Base-by-base conservation (phyloP, 345 rosid species). In the Arabis alpina region DNA sequence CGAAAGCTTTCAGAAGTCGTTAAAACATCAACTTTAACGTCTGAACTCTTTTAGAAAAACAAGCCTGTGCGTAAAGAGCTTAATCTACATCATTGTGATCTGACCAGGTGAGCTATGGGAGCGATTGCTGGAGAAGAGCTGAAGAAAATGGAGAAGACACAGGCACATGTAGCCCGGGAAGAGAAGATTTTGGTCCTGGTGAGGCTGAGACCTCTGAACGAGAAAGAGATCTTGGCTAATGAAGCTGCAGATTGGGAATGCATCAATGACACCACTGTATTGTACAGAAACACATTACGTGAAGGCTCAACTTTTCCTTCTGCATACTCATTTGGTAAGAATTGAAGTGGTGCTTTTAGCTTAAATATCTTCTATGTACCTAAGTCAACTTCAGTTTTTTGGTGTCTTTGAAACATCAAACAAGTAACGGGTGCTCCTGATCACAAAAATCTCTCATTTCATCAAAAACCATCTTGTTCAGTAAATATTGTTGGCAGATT, bases 231-330 rank as follows among this genome's bases (percentile, higher is more conserved):
- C 71, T 59, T 61, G 28, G 88, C 80, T 47, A 81, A 74, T 76
- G 99, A 94, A 84, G 86, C 77, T 61, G 88, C 92, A 0, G 99
- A 94, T 58, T 94, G 99, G 99, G 99, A 94, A 75, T 94, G 99
- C 83, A 86, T 94, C 85, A 94, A 85, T 61, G 87, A 87, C 43
- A 82, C 86, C 48, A 83, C 98, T 19, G 80, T 91, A 63, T 80
- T 94, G 74, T 94, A 94, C 68, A 83, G 97, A 66, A 94, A 94
- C 81, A 89, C 90, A 30, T 89, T 94, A 61, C 87, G 98, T 48
- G 99, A 94, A 81, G 98, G 98, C 54, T 94, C 92, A 27, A 84
- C 94, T 5, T 94, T 87, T 80, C 99, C 99, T 3, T 89, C 92
- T 50, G 83, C 97, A 60, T 94, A 91, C 73, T 42, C 88, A 48